These are phyloP conservation scores for Acacia crassicarpa DNA, from an alignment of 306 rosid genomes.

Conservation along the genomic window DNA sequence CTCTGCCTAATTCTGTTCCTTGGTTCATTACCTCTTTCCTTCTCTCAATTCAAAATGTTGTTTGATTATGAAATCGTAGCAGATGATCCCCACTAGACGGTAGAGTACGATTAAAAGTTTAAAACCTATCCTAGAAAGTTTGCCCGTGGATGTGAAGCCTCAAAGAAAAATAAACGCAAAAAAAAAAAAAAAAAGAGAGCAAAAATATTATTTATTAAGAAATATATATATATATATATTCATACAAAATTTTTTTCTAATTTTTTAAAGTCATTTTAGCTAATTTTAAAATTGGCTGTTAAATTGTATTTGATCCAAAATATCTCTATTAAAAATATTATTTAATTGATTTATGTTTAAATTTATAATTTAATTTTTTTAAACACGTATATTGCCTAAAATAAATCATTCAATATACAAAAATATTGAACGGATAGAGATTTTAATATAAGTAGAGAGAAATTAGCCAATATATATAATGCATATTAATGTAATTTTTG, in stretches of 20 bases:
- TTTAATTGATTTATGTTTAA: background rate
- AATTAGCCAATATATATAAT: no score
- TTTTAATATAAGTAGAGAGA: background rate
- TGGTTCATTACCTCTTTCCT: no score
- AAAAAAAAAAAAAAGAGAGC: no score
- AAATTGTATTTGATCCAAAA: background rate
- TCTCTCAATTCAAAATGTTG: background rate
- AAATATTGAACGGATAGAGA: no score
- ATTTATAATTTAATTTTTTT: no score
- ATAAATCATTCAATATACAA: no score
- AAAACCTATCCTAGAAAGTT: background rate
- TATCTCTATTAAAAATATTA: no score
- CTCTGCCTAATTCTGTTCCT: slow-evolving; percentile 26
- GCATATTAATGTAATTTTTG: background rate
- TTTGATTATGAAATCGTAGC: background rate
- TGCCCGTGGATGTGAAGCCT: background rate
- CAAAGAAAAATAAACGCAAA: background rate
- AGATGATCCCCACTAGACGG: background rate
- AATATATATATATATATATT: no score
- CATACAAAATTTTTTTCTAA: background rate
- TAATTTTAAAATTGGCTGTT: background rate
- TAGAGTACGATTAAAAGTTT: background rate
- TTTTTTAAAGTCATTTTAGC: background rate
- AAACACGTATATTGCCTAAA: background rate
- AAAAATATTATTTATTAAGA: no score